Base-by-base conservation (phyloP, 2,329 filamentous ascomycete species). In the Aureobasidium sp. region DNA sequence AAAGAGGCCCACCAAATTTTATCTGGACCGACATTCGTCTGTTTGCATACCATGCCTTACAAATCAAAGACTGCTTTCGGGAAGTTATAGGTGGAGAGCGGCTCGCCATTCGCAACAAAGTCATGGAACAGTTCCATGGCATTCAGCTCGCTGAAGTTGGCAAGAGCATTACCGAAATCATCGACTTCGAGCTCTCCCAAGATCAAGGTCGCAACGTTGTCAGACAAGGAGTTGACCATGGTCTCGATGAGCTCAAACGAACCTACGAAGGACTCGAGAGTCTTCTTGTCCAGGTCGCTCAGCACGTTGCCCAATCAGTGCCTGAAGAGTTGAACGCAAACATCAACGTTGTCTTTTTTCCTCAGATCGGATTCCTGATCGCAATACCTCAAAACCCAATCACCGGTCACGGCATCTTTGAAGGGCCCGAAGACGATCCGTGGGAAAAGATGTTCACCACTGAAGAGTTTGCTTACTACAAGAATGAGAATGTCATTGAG, bases 341-440 rank as follows among this genome's bases (percentile, higher is more conserved):
- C 13, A 71, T 87, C 35, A 92, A 92, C 59, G 95, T 95, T 64
- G 87, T 94, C 19, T 96, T 94, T 70, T 88, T 95, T 63, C 93
- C 92, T 0, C 91, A 96, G 68, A 83, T 96, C 38, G 94, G 94
- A 0, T 99, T 96, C 69, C 81, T 96, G 38, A 88, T 91, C 2
- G 85, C 87, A 0, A 85, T 95, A 17, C 81, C 81, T 1, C 72
- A 86, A 3, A 82, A 90, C 65, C 74, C 78, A 15, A 71, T 77
- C 1, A 84, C 81, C 1, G 83, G 84, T 0, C 75, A 79, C 49
- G 81, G 83, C 0, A 75, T 82, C 11, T 92, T 87, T 65, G 79
- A 84, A 65, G 89, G 89, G 0, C 70, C 77, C 3, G 69, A 75
- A 1, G 77, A 79, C 17, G 84, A 85, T 60, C 73, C 74, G 0